Conservation (phyloP, 257 asterid species). For the Ballota nigra region DNA sequence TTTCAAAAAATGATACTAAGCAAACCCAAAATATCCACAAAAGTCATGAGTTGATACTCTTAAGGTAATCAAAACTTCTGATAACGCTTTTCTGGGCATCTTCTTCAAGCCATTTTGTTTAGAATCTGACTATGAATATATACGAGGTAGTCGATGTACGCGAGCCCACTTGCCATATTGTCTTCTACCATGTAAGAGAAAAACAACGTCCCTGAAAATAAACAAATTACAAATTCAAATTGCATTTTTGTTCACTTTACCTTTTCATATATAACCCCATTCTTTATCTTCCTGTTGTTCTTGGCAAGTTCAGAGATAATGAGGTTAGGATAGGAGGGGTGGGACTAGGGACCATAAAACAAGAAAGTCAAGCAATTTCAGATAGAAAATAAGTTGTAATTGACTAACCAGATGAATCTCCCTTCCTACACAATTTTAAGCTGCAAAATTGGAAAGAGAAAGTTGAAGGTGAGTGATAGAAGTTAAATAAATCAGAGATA, state of each 20-base stretch:
- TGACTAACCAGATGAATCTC: conserved; percentile 41
- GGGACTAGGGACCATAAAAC: neutral
- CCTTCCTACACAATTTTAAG: conserved; percentile 35
- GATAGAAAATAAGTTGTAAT: neutral
- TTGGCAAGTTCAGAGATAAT: neutral
- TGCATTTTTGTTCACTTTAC: neutral
- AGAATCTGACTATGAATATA: conserved; percentile 83
- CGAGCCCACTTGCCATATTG: conserved; percentile 58
- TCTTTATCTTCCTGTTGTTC: neutral
- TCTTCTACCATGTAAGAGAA: conserved; percentile 83
- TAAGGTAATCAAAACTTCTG: conserved; percentile 20
- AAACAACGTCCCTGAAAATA: conserved; percentile 59
- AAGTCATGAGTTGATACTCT: neutral
- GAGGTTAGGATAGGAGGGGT: neutral
- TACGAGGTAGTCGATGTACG: conserved; percentile 74
- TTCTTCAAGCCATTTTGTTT: conserved; percentile 65
- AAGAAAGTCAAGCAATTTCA: neutral
- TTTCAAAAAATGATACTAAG: neutral
- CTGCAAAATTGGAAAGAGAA: conserved; percentile 20
- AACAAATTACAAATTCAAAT: neutral
- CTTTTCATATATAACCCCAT: neutral
- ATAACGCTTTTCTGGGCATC: neutral
- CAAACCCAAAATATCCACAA: neutral
- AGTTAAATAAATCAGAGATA: neutral
- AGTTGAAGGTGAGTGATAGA: neutral